Conservation (phyloP, 1,284 basidiomycete species). For the Neonothopanus nambi region DNA sequence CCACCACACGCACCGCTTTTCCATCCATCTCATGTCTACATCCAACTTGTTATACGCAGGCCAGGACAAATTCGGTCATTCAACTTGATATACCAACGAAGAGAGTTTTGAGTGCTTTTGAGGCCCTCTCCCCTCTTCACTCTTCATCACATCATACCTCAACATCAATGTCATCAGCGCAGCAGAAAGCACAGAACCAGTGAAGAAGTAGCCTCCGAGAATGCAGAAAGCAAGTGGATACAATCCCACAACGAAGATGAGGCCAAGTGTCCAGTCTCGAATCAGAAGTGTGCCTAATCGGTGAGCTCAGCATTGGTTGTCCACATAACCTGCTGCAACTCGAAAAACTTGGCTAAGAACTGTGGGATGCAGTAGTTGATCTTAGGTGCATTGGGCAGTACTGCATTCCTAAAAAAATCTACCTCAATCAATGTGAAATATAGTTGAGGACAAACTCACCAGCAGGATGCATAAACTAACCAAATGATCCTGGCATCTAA, state of each 20-base stretch:
- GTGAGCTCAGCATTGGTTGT: conserved; percentile 95
- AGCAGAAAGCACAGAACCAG: no score
- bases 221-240: conserved; percentile 51
- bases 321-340: conserved; percentile 97
- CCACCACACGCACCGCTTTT: no score
- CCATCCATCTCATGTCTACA: no score
- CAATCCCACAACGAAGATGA: conserved; percentile 86
- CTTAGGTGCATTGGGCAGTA: conserved; percentile 68
- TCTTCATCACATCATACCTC: no score
- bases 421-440: conserved; percentile 1
- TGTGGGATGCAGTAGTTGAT: conserved; percentile 88
- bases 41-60: no score
- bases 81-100: no score
- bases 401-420: conserved; percentile 38
- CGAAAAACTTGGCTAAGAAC: conserved; percentile 89
- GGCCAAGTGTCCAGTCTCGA: conserved; percentile 93
- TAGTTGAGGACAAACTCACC: conserved; percentile 49
- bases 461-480: conserved; percentile 55
- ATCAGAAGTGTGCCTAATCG: conserved; percentile 90
- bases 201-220: no score
- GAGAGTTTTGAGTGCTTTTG: no score
- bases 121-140: no score
- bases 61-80: no score
- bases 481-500: conserved; percentile 25
- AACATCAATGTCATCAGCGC: no score